Conservation (phyloP, 352 stramenopile species). For the Plasmopara halstedii region DNA sequence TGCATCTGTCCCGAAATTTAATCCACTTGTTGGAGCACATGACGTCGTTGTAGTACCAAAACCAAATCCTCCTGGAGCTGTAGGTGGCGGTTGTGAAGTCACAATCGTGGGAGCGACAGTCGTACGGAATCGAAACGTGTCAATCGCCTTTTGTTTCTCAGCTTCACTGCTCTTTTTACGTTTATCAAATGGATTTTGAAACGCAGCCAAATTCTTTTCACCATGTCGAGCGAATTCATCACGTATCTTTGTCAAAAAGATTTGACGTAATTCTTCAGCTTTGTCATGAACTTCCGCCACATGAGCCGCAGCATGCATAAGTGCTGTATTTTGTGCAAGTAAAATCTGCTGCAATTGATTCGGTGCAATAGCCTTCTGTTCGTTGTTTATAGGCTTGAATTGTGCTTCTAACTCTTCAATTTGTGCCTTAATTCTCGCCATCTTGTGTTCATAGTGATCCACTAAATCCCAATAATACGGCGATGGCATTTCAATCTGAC, state of each 20-base stretch:
- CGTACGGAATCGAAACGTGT: conserved; percentile 74
- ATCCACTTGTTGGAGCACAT: conserved; percentile 20
- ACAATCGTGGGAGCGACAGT: conserved; percentile 67
- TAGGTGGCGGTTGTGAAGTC: conserved; percentile 13
- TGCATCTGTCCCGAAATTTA: conserved; percentile 31
- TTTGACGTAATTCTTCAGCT: conserved; percentile 59
- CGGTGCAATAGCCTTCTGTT: conserved; percentile 20
- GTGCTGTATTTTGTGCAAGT: conserved; percentile 59
- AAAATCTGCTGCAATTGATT: conserved; percentile 63
- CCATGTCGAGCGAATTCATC: conserved; percentile 51
- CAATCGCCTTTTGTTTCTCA: conserved; percentile 53
- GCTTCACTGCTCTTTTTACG: conserved; percentile 60
- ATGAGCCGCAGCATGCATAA: conserved; percentile 68
- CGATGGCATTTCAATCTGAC: conserved; percentile 70
- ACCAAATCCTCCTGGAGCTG: conserved; percentile 28
- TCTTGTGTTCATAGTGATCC: conserved; percentile 61
- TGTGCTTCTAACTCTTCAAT: conserved; percentile 68
- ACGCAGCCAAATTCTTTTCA: conserved; percentile 45
- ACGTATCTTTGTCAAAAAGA: conserved; percentile 60
- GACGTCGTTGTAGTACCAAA: conserved; percentile 26
- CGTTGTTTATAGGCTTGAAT: conserved; percentile 45
- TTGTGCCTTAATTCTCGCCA: conserved; percentile 63
- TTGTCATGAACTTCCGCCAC: conserved; percentile 74
- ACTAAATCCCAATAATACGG: conserved; percentile 76
- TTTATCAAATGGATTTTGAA: conserved; percentile 75